A percentile compares a stretch with the other conserved stretches of the same genome.
These are phyloP conservation scores for Flaveria floridana DNA, from an alignment of 140 eudicot species.

Conservation along the genomic window DNA sequence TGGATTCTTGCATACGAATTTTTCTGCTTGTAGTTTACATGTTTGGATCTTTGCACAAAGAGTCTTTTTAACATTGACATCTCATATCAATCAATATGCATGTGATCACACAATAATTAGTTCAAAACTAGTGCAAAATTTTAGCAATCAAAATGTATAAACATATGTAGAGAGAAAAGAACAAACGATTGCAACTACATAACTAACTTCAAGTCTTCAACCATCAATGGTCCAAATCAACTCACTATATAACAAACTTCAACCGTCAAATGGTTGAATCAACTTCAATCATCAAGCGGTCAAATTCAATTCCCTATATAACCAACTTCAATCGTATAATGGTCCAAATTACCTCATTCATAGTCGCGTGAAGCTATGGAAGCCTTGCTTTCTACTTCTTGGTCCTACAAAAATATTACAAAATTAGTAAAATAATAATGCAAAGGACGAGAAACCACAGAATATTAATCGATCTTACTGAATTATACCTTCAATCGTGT, in stretches of 20 bases:
- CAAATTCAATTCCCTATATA: not conserved
- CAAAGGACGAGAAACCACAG: not conserved
- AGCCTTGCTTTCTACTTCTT: slow-evolving; percentile 36
- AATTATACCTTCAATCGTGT: slow-evolving; percentile 56
- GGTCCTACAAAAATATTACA: slow-evolving; percentile 39
- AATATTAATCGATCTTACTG: slow-evolving; percentile 1
- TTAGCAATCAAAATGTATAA: not conserved
- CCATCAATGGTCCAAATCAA: not conserved
- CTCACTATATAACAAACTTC: slow-evolving; percentile 11
- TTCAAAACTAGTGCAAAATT: not conserved
- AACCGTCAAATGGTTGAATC: not conserved
- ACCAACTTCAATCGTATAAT: not conserved
- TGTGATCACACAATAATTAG: too few relatives aligned
- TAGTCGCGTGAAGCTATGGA: slow-evolving; percentile 36
- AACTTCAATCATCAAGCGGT: not conserved
- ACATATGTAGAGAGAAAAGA: slow-evolving; percentile 6
- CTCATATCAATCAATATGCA: not conserved
- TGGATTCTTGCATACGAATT: slow-evolving; percentile 41
- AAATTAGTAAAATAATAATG: slow-evolving; percentile 3
- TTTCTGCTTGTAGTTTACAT: slow-evolving; percentile 27
- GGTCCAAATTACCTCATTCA: slow-evolving; percentile 24
- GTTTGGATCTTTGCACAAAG: slow-evolving; percentile 29
- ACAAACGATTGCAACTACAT: not conserved
- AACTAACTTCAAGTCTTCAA: not conserved
- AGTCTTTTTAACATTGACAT: slow-evolving; percentile 5